These are phyloP conservation scores for Castanea crenata DNA, from an alignment of 306 rosid species.

Conservation along the genomic window DNA sequence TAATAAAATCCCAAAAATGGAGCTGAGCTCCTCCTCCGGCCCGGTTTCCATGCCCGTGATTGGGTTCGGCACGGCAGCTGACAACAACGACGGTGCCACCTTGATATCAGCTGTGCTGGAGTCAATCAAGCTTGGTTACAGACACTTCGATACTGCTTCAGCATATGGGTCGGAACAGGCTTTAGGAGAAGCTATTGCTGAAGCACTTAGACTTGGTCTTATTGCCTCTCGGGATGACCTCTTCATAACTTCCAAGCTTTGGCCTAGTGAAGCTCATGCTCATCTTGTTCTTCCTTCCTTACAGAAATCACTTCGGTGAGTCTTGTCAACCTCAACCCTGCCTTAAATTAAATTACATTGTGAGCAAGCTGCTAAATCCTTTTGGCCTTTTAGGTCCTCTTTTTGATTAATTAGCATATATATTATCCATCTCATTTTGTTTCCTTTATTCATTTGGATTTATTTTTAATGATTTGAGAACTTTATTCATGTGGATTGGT, in stretches of 20 bases:
- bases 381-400: too few species aligned
- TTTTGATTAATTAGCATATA: too few species aligned
- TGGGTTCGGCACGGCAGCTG: conserved; percentile 1
- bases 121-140: conserved; percentile 2
- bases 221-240: neutral
- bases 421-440: too few species aligned
- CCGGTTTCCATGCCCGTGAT: neutral
- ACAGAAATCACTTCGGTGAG: conserved; percentile 5
- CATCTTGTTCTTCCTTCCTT: neutral
- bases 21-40: neutral
- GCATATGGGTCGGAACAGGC: neutral
- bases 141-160: conserved; percentile 2
- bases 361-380: too few species aligned
- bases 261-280: neutral
- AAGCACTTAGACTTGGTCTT: conserved; percentile 1
- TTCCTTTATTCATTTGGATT: too few species aligned
- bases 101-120: neutral
- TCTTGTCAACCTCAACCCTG: neutral
- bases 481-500: too few species aligned
- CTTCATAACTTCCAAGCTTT: neutral
- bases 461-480: too few species aligned
- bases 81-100: neutral
- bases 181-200: conserved; percentile 7
- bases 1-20: neutral
- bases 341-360: too few species aligned